phyloP scores from a whole-genome alignment of 2,329 filamentous ascomycete genomes.

The Ophiostoma pallidulum region DNA sequence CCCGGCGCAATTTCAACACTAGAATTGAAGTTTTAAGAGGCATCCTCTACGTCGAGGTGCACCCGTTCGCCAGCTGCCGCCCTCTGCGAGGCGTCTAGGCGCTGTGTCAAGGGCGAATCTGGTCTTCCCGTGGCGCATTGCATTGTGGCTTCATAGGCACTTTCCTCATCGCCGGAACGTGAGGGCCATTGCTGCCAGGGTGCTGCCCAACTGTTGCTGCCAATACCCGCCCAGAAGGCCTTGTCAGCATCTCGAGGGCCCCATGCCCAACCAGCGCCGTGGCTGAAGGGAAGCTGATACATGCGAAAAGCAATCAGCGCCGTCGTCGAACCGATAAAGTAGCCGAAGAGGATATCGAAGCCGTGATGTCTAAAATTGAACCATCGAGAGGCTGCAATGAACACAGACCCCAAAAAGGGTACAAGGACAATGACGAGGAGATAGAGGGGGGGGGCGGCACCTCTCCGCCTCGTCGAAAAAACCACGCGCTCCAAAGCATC shows the following conservation, averaged over 20 bases:
- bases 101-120: background rate
- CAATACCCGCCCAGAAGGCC: conserved; percentile 71
- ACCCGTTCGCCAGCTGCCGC: background rate
- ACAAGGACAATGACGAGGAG: conserved; percentile 60
- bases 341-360: conserved; percentile 88
- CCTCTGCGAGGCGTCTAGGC: background rate
- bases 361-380: conserved; percentile 83
- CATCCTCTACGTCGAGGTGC: background rate
- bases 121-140: background rate
- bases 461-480: conserved; percentile 54
- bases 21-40: too few relatives aligned
- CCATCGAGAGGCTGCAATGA: conserved; percentile 77
- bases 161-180: conserved; percentile 21
- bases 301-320: conserved; percentile 71
- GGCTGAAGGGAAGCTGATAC: conserved; percentile 72
- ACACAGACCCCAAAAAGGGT: conserved; percentile 66
- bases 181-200: conserved; percentile 21
- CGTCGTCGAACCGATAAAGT: conserved; percentile 61
- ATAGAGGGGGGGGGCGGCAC: conserved; percentile 75
- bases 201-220: conserved; percentile 41
- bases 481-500: conserved; percentile 25
- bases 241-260: conserved; percentile 58
- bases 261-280: conserved; percentile 86
- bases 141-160: conserved; percentile 9
- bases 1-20: too few relatives aligned